Conservation (phyloP, 352 stramenopile genomes). For the Phytopythium montanum region DNA sequence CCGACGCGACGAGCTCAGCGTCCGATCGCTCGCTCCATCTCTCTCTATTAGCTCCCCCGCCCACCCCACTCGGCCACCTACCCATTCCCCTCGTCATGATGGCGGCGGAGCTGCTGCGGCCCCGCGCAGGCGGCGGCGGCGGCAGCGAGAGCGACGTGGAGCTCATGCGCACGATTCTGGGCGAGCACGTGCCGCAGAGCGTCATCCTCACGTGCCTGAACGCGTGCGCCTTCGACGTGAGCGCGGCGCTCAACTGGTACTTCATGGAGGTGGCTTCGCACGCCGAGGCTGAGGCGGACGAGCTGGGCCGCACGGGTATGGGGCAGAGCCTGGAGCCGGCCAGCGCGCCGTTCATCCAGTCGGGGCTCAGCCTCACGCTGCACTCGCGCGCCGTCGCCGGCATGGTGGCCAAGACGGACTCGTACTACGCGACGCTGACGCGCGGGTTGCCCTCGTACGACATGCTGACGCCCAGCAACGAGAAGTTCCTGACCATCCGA, state of each 20-base stretch:
- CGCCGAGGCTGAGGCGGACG: conserved; percentile 12
- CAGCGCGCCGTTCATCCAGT: conserved; percentile 54
- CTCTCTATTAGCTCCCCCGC: neutral
- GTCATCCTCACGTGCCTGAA: conserved; percentile 84
- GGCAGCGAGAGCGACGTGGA: conserved; percentile 71
- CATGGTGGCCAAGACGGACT: conserved; percentile 87
- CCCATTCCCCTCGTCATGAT: neutral
- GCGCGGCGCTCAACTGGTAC: conserved; percentile 85
- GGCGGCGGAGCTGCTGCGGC: conserved; percentile 6
- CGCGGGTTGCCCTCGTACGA: conserved; percentile 69
- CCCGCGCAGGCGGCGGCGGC: conserved; percentile 4
- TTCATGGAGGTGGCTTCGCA: conserved; percentile 69
- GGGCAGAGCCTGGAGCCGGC: conserved; percentile 3
- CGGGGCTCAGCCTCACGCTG: conserved; percentile 69
- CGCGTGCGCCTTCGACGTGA: conserved; percentile 81
- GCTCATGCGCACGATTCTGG: conserved; percentile 86
- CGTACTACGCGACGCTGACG: conserved; percentile 81
- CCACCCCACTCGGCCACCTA: neutral
- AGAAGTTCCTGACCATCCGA: conserved; percentile 79
- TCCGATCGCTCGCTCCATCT: neutral
- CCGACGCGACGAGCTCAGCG: neutral
- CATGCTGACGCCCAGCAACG: conserved; percentile 79
- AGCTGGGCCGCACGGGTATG: conserved; percentile 2
- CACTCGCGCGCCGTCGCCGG: conserved; percentile 58
- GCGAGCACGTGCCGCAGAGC: conserved; percentile 80